Evolutionary conservation across 768 basidiomycete genomes (phyloP), one percentile per base, ranked within the genome.

Genomic region (Paxillus ammoniavirescens): DNA sequence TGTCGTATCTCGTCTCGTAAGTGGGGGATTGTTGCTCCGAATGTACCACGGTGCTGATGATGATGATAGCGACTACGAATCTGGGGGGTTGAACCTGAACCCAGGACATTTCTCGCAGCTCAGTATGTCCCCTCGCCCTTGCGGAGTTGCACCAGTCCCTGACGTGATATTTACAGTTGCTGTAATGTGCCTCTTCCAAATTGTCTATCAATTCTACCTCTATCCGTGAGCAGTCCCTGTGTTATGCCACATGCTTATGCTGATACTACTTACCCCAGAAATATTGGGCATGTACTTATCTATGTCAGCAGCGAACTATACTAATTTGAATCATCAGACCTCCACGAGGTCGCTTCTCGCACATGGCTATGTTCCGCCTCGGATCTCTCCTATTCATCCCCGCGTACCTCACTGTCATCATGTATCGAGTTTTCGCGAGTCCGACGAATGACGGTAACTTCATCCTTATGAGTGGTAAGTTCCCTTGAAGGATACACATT

Each of bases 81-180:
- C 84, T 6, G 95, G 95, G n/a, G 97, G 97, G 1, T 72, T 99
- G 58, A 93, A 92, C 53, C 76, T 99, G 50, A 89, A 87, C 63
- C 91, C 97, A 0, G 89, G 88, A 2, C 84, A 97, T 71, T 99
- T 95, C 72, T 92, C 95, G 2, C 86, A 93, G 66, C 80, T 98
- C 15, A 94, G 88, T 92, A 55, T 48, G 82, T 73, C 36, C 4
- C n/a, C 13, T 26, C 47, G 14, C 6, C 40, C 37, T 26, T 15
- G 42, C 40, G 17, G 18, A 43, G 60, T 28, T 58, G 18, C n/a
- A 52, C 23, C 46, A 21, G 0, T 7, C 6, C n/a, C 58, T 56
- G 42, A 50, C 40, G 52, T 17, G 2, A 28, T n/a, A 14, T 58
- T 35, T 47, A n/a, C 59, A 93, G 91, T 91, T 66, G 91, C 91